Base-by-base conservation (phyloP, 2,329 filamentous ascomycete species). In the Fusarium abutilonis region DNA sequence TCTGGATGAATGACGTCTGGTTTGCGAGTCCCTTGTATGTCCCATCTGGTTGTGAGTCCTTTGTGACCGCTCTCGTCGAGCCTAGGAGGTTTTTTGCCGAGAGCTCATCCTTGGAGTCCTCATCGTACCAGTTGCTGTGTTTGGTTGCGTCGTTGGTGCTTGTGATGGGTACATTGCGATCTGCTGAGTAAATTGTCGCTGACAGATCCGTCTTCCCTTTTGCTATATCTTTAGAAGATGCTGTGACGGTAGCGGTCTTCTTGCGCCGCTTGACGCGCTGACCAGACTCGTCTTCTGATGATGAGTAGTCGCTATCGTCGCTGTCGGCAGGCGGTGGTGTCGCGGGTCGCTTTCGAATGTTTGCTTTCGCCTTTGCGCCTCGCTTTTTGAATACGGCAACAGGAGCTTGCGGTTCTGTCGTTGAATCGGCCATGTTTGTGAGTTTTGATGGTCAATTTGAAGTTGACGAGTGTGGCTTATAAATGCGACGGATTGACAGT, bases 131-230 rank as follows among this genome's bases (percentile, higher is more conserved):
- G 74, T 96, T 91, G 52, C 85, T 89, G 39, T 88, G 85, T 71
- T 96, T 97, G 2, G 94, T 98, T 17, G 95, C 94, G 74, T 97
- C 93, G 74, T 94, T 94, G 69, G 85, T 85, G 63, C 82, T 83
- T 68, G 86, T 81, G 68, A 92, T 86, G 63, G 82, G 81, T 21
- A 86, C 76, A 54, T 79, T 83, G 65, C 88, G 82, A 74, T 92
- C 84, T 54, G 88, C 85, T 48, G 82, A 76, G 76, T 84, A 85
- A 63, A 83, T 77, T 42, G 85, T 83, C 56, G 85, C 77, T 13
- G 79, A 77, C 21, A 82, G 74, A 26, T 84, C 80, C 26, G 63
- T 65, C 14, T 31, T 57, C 21, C 38, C 74, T 11, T 73, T 59
- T 0, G 74, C 70, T 13, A 77, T 72, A 48, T 80, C 80, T 59